Evolutionary conservation across 1,284 basidiomycete species (phyloP).

Genomic region (Cryptococcus wingfieldii): DNA sequence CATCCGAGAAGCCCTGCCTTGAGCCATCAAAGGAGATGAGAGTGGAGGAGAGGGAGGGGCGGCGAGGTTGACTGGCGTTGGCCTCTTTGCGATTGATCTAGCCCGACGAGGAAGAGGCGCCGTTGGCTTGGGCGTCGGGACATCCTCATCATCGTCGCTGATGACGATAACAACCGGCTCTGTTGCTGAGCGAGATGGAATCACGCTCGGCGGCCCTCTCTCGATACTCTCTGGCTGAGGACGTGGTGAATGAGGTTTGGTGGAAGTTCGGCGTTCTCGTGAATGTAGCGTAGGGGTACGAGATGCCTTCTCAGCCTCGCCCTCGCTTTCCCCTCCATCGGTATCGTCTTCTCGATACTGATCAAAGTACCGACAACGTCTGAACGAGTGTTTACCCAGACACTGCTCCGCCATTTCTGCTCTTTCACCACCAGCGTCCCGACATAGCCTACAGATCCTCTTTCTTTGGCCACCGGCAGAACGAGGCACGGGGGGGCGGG

Average conservation of each 20-base stretch:
- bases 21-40: background rate
- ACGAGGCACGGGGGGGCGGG: background rate
- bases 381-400: conserved; percentile 2
- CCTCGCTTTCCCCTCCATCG: background rate
- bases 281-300: background rate
- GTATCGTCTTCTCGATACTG: background rate
- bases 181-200: background rate
- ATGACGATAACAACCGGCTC: background rate
- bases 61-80: conserved; percentile 5
- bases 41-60: conserved; percentile 7
- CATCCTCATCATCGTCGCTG: background rate
- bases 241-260: background rate
- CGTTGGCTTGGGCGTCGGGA: background rate
- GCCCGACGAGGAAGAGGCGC: background rate
- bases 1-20: background rate
- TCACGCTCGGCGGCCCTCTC: no score
- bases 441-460: conserved; percentile 10
- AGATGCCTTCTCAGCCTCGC: background rate
- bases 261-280: background rate
- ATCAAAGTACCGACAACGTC: background rate
- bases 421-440: conserved; percentile 20
- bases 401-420: conserved; percentile 8
- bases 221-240: no score
- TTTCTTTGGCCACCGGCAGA: background rate
- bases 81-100: background rate